Base-by-base conservation (phyloP, 805 yeast genomes). In the Limtongia smithiae region DNA sequence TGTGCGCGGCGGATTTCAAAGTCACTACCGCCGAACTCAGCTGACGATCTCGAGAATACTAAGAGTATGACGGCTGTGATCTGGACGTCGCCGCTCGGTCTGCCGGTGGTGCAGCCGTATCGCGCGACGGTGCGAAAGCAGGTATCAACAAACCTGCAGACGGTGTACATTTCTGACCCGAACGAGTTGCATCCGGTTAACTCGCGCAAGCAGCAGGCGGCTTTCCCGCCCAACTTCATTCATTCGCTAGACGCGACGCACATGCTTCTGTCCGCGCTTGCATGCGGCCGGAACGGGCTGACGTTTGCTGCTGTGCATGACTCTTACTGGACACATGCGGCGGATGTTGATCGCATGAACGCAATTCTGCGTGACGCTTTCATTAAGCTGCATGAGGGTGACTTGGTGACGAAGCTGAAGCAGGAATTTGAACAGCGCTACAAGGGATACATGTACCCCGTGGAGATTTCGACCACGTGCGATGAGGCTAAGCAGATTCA, bases 91-190 rank as follows among this genome's bases (percentile, higher is more conserved):
- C 97, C 98, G 1, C 69, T 91, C 34, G 96, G 96, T 3, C 72
- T 93, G 54, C 96, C 97, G 1, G 89, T 95, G 64, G 98, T 93
- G 17, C 99, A 93, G 67, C 99, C 99, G 1, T 93, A 93, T 65
- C 77, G 98, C 60, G 77, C 81, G 25, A 70, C 75, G 38, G 78
- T 78, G 58, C 79, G 77, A 55, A 81, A 76, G 58, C 82, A 81
- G 54, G 79, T 93, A 8, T 66, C 72, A n/a, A 91, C 98, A 0
- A 84, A 84, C 58, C 70, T 93, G 55, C 98, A 93, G 66, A 83
- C 90, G 1, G 83, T 93, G n/a, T 80, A 76, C 50, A 85, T 93
- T 53, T 71, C 81, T 31, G 97, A 91, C 70, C 97, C 97, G n/a
- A 85, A 80, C 62, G 81, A 83, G 12, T 75, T 86, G 36, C 80